These are phyloP conservation scores for Gnomoniopsis sp. DNA, from an alignment of 2,329 filamentous ascomycete species.

Conservation along the genomic window DNA sequence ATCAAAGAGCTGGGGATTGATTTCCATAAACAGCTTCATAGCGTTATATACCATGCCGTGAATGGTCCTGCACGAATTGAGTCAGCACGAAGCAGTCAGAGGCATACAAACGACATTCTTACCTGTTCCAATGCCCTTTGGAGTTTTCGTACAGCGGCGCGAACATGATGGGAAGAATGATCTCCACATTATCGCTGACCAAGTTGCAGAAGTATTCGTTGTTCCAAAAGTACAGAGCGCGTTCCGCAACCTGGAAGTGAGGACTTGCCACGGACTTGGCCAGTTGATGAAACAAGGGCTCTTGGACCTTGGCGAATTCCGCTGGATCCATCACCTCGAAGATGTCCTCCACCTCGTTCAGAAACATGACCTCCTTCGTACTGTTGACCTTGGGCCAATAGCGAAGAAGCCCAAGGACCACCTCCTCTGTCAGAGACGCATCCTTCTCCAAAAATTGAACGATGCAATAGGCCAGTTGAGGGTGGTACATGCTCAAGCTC, in stretches of 20 bases:
- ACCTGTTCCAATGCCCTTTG: slow-evolving; percentile 99
- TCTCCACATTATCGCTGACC: slow-evolving; percentile 97
- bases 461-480: slow-evolving; percentile 96
- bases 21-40: slow-evolving; percentile 99
- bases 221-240: slow-evolving; percentile 99
- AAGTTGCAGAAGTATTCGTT: slow-evolving; percentile 99
- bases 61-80: slow-evolving; percentile 67
- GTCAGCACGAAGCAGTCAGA: background rate
- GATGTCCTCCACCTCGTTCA: slow-evolving; percentile 98
- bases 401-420: slow-evolving; percentile 87
- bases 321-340: slow-evolving; percentile 99
- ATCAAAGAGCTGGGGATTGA: slow-evolving; percentile 96
- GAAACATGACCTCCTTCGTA: slow-evolving; percentile 99
- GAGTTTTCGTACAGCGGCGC: slow-evolving; percentile 97
- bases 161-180: slow-evolving; percentile 99
- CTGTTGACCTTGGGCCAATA: slow-evolving; percentile 99
- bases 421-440: slow-evolving; percentile 93
- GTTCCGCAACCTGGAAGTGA: slow-evolving; percentile 97
- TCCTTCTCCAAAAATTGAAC: slow-evolving; percentile 99
- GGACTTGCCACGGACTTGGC: slow-evolving; percentile 97
- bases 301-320: slow-evolving; percentile 98
- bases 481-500: slow-evolving; percentile 99
- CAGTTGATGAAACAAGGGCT: slow-evolving; percentile 93
- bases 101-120: slow-evolving; percentile 30
- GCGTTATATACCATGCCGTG: slow-evolving; percentile 99